Evolutionary conservation across 2,329 filamentous ascomycete genomes (phyloP).

Genomic region (Colletotrichum sp.): DNA sequence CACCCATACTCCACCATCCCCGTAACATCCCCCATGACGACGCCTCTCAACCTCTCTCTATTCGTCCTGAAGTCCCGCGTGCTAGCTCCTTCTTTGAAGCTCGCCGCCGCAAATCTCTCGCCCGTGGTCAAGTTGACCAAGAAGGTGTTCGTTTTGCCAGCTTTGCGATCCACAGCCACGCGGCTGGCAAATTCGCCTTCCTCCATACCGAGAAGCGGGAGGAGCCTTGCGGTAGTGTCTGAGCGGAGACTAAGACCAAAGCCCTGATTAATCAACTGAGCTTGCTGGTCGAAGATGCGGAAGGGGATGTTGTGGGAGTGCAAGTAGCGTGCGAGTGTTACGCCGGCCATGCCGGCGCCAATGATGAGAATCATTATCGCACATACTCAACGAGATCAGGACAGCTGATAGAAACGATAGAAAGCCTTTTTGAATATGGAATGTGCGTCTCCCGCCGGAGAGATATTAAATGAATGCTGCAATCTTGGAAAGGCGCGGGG

Average conservation of each 20-base stretch:
- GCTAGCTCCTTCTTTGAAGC: background rate
- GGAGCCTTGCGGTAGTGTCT: background rate
- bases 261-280: rapidly evolving
- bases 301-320: background rate
- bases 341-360: background rate
- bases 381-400: background rate
- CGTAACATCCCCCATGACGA: background rate
- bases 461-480: background rate
- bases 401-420: rapidly evolving
- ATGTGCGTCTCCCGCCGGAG: background rate
- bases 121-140: background rate
- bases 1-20: background rate
- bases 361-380: background rate
- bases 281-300: background rate
- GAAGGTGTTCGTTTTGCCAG: background rate
- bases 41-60: background rate
- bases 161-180: background rate
- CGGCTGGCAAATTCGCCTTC: background rate
- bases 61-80: background rate
- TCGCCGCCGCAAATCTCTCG: background rate
- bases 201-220: background rate
- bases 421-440: background rate
- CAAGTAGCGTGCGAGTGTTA: background rate
- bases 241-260: background rate
- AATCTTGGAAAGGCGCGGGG: background rate